Evolutionary conservation across 2,329 filamentous ascomycete genomes (phyloP), one percentile per base, ranked within the genome.

Genomic region (Colletotrichum phormii): DNA sequence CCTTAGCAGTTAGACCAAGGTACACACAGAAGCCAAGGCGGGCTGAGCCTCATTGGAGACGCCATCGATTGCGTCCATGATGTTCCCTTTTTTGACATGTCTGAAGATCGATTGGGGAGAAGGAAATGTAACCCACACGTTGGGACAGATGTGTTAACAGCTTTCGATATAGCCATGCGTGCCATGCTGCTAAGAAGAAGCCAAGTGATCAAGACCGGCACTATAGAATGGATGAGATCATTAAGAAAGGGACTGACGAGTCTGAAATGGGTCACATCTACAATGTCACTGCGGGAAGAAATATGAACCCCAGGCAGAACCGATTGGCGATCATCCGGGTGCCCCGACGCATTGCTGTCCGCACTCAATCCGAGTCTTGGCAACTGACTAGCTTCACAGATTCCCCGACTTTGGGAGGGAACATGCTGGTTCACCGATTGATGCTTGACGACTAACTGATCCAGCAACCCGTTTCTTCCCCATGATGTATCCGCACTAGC

Each of bases 21-120:
- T 49, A 49, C 42, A 49, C 29, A 26, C 60, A 62, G 42, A 62
- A 42, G 69, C 70, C 70, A 72, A 72, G 70, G 24, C 61, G 60
- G 60, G 60, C 70, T 57, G 70, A 72, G 70, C 70, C 70, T 70
- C 70, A 26, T 63, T 5, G 58, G n/a, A 12, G 49, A 70, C 70
- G 66, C 60, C 60, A 60, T 1, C 33, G 29, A 49, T 70, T 69
- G 70, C 65, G 70, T 64, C 53, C 51, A n/a, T n/a, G 8, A n/a
- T 49, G 42, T 49, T 49, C 1, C 1, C 37, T 7, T 49, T 49
- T n/a, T 49, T n/a, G 26, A 60, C 12, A 42, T 11, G 29, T 49
- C 33, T 15, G 7, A 6, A 24, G 15, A 31, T 29, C 42, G 42
- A 26, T 49, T 11, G 5, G 22, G 18, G 42, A 11, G 8, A 8